These are phyloP conservation scores for Mycena filopes DNA, from an alignment of 768 basidiomycete species.

Conservation along the genomic window DNA sequence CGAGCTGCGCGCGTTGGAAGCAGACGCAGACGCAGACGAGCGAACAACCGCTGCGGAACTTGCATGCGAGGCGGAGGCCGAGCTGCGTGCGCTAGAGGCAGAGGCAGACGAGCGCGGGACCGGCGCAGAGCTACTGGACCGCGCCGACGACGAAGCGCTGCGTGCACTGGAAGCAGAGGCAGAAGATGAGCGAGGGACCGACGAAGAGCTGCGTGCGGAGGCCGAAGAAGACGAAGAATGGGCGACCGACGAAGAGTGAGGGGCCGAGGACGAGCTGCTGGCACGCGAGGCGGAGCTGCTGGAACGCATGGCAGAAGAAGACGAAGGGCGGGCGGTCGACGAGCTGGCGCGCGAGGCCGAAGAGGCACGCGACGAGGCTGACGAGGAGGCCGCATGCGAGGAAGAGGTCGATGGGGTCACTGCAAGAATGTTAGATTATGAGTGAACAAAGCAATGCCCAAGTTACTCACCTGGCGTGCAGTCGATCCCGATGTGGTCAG, in stretches of 20 bases:
- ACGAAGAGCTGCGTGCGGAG: neutral
- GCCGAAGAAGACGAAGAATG: no score
- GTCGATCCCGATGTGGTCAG: conserved; percentile 7
- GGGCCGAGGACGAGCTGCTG: conserved; percentile 6
- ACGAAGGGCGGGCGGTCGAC: neutral
- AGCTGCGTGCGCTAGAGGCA: no score
- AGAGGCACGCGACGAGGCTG: neutral
- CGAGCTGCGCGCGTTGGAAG: no score
- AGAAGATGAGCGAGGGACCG: neutral
- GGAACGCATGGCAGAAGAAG: neutral
- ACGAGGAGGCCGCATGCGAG: neutral
- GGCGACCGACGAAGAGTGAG: neutral
- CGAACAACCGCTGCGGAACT: no score
- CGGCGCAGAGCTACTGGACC: conserved; percentile 9
- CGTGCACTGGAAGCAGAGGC: neutral
- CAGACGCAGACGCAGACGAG: neutral
- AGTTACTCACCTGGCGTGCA: neutral
- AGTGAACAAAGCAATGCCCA: neutral
- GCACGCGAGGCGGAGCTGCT: neutral
- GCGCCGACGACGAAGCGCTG: conserved; percentile 1
- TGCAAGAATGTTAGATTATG: neutral
- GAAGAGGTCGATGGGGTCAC: neutral
- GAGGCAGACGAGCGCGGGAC: conserved; percentile 4
- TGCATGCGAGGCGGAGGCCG: no score
- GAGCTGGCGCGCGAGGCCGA: neutral